Evolutionary conservation across 176 grass and related monocot species (phyloP), one percentile per base, ranked within the genome.

Genomic region (Cenchrus purpureus): DNA sequence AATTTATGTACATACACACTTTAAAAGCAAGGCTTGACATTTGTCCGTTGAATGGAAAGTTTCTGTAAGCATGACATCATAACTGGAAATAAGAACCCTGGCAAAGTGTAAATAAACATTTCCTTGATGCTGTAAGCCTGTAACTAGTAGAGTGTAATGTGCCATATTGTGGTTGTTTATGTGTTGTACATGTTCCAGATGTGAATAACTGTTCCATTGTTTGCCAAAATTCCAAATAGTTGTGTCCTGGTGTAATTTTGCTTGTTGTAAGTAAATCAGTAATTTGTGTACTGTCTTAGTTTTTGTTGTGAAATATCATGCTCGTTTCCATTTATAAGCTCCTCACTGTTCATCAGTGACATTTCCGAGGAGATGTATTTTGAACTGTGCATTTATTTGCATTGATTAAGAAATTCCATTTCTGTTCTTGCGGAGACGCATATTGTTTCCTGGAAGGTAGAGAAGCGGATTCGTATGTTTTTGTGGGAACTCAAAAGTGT

Each of bases 381-480:
- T 12, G 70, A 81, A 70, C 37, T 63, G 9, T 89, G 20, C 50
- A 71, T 83, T 71, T 42, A 44, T 16, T 72, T 43, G 1, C 55
- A 34, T 81, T 44, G 7, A 86, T 17, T 76, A 89, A 75, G 34
- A 79, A 70, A 68, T 80, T 31, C 44, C 17, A 48, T 22, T 81
- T 65, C 0, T 14, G 81, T 77, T 71, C 56, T 68, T 12, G 46
- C 7, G 28, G 59, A 74, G 20, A 53, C 31, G 42, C 37, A 74
- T 52, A 76, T n/a, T 66, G 45, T 83, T 40, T 56, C 74, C 28
- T 58, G 72, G 29, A 50, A 74, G 59, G 12, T 13, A 73, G 10
- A 3, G 5, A 79, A 85, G 37, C 54, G 63, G 50, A 37, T 54
- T 69, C 8, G 52, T 61, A 51, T 45, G 29, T 68, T 85, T 74